Evolutionary conservation across 2,329 filamentous ascomycete species (phyloP), one percentile per base, ranked within the genome.

Genomic region (Coniochaeta sp.): DNA sequence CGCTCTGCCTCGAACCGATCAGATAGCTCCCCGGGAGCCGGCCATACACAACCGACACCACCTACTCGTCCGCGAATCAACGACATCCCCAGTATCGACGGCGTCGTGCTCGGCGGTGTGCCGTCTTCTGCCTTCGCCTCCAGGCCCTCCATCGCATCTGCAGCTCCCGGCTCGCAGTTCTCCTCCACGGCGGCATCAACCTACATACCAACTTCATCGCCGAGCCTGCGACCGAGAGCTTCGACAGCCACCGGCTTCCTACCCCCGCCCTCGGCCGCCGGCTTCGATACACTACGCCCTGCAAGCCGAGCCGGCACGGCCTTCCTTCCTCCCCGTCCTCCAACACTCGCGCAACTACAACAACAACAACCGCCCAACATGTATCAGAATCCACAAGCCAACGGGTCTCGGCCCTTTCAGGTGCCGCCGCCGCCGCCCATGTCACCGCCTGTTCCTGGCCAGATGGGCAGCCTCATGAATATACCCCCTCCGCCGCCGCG

Each of bases 341-440:
- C 27, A 14, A 10, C 7, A 51, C 24, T 27, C 30, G 16, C 32
- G 46, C 50, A 22, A 22, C 33, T 48, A 30, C 52, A 38, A 26
- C 50, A 28, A 49, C 49, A 53, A 35, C 52, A 56, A 51, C 55
- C 62, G 59, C 60, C 62, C 62, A 66, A 56, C 66, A 83, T 83
- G 79, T 83, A 81, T 67, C 73, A 74, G 62, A 72, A 72, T 57
- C 67, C 72, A 47, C 78, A 79, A 64, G 70, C 77, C 64, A 77
- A 82, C 61, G 70, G 72, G 55, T 68, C 73, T 56, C 74, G 79
- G 64, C 65, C 76, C 46, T 82, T 75, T 61, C 76, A 76, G 60
- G 70, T 82, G 56, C 79, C 77, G 53, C 78, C 78, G 46, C 78
- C 77, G 51, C 78, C 78, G 57, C 78, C 78, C 51, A 76, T 81